Evolutionary conservation across 768 basidiomycete species (phyloP), one percentile per base, ranked within the genome.

Genomic region (Tephrocybe rancida): DNA sequence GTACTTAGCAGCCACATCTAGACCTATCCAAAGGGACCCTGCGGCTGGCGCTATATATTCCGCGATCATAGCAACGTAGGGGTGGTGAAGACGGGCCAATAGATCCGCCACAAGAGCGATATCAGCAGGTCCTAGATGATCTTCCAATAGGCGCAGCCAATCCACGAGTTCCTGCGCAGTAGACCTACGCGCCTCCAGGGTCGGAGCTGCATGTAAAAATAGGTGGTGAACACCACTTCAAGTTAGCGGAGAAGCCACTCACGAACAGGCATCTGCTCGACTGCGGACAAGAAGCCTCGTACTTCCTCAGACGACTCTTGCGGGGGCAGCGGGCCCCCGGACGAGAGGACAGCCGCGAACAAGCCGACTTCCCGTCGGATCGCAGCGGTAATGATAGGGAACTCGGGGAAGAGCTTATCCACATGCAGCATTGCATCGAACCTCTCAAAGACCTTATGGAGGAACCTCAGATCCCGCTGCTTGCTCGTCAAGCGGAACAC

Each of bases 131-230:
- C 63, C 59, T 3, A 81, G 58, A 1, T 67, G 60, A 24, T 66
- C 61, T 13, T 73, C 72, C 1, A 75, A 60, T 1, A 88, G 67
- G 32, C 87, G 82, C 27, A 86, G 52, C 79, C 80, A 84, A 58
- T 88, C 86, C n/a, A 89, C 71, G 0, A 90, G 70, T 46, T 84
- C 82, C 39, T 73, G 82, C 0, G 85, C 85, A 25, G 70, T 59
- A 1, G 62, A 56, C 44, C 67, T 70, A 38, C 78, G 66, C 22
- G 67, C 67, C 2, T 48, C 48, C 35, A 67, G 67, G 2, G 71
- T 66, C 16, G 65, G 61, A 27, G 79, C 84, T 86, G 42, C n/a
- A 55, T 25, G 25, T 25, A 14, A 52, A 30, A 21, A 37, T 46
- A 7, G n/a, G 2, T 16, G 18, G 13, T 54, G 34, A 39, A 11